phyloP scores from a whole-genome alignment of 164 flowering plant species.

The Platanus orientalis region DNA sequence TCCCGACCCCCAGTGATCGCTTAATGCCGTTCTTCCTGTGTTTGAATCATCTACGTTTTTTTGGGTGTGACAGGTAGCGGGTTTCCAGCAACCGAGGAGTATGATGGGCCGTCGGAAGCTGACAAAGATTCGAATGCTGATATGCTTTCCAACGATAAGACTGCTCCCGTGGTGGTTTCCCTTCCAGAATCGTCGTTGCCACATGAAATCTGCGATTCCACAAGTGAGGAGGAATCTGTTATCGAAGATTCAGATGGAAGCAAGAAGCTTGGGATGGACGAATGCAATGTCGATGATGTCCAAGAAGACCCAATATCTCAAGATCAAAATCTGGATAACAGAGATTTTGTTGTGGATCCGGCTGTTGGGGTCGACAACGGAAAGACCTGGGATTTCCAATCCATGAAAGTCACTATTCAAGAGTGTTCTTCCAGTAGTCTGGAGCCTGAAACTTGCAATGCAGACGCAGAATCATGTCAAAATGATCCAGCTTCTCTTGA shows the following conservation, averaged over 20 bases:
- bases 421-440: neutral
- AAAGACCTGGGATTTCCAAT: neutral
- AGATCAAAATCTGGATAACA: neutral
- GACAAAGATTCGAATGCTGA: neutral
- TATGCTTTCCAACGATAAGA: neutral
- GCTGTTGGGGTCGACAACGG: neutral
- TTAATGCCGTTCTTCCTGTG: too few species aligned
- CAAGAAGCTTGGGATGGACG: neutral
- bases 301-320: neutral
- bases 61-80: neutral
- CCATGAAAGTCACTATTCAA: neutral
- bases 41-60: too few species aligned
- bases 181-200: too few species aligned
- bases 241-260: constrained; percentile 4
- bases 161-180: too few species aligned
- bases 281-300: neutral
- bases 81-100: neutral
- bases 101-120: neutral
- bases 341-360: neutral
- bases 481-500: too few species aligned
- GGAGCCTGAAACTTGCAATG: neutral
- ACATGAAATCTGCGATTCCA: too few species aligned
- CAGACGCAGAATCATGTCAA: too few species aligned
- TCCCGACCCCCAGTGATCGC: too few species aligned
- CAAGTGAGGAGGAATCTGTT: neutral